Conservation (phyloP, 2,329 filamentous ascomycete species). For the Calcarisporium arbuscula region DNA sequence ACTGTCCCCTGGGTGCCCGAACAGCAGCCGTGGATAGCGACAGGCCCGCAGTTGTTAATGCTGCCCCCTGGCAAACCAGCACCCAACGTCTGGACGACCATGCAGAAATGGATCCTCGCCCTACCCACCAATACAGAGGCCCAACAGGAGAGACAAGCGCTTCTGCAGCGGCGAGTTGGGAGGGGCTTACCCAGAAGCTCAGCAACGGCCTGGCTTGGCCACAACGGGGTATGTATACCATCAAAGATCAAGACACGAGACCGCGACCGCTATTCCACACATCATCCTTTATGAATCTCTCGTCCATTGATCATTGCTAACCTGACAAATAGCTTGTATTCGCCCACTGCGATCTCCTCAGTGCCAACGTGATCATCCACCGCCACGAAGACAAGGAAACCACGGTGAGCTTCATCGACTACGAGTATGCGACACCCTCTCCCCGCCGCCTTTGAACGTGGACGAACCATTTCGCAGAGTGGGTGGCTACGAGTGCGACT, state of each 20-base stretch:
- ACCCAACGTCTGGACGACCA: constrained; percentile 91
- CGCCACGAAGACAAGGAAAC: constrained; percentile 26
- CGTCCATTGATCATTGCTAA: neutral
- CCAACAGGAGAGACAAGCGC: constrained; percentile 59
- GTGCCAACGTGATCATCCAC: constrained; percentile 89
- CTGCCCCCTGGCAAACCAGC: constrained; percentile 55
- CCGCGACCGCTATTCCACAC: too few relatives aligned
- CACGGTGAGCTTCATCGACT: constrained; percentile 79
- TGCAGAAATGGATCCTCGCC: constrained; percentile 92
- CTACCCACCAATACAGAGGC: constrained; percentile 67
- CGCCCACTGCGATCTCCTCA: constrained; percentile 91
- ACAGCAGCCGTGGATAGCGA: too few relatives aligned
- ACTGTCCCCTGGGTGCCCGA: constrained; percentile 51
- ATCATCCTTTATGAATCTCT: neutral
- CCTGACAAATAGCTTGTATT: constrained; percentile 63
- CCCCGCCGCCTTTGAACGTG: constrained; percentile 93
- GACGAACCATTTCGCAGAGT: constrained; percentile 98
- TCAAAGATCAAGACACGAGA: too few relatives aligned
- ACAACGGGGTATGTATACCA: constrained; percentile 56
- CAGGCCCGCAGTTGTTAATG: constrained; percentile 11
- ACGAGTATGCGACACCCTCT: constrained; percentile 93
- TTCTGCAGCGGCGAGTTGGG: constrained; percentile 70
- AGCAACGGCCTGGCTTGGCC: constrained; percentile 75
- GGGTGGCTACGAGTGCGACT: constrained; percentile 96
- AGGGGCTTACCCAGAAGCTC: constrained; percentile 61